These are phyloP conservation scores for Pistacia vera DNA, from an alignment of 345 rosid species.

Conservation along the genomic window DNA sequence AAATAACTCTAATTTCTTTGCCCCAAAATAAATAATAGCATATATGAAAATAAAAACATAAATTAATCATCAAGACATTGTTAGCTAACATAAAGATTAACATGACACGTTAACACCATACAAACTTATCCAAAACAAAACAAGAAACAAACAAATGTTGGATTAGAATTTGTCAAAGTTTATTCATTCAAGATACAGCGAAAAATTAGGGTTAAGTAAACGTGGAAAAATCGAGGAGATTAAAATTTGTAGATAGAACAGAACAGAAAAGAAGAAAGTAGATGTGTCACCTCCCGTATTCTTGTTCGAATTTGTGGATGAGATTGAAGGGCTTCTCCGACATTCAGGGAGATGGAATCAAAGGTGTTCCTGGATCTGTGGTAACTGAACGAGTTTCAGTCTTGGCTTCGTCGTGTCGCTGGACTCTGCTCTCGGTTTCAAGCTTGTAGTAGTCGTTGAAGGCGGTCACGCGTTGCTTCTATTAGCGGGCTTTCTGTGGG, in stretches of 20 bases:
- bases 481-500: slow-evolving; percentile 11
- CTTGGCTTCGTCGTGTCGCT: background rate
- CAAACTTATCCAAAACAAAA: slow-evolving; percentile 15
- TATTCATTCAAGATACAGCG: slow-evolving; percentile 27
- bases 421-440: background rate
- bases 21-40: background rate
- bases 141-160: background rate
- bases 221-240: slow-evolving; percentile 15
- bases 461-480: slow-evolving; percentile 3
- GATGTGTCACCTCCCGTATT: slow-evolving; percentile 40
- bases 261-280: background rate
- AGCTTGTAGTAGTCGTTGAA: slow-evolving; percentile 4
- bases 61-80: background rate
- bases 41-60: background rate
- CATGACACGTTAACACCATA: slow-evolving; percentile 5
- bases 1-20: background rate
- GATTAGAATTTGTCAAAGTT: slow-evolving; percentile 40
- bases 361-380: slow-evolving; percentile 15
- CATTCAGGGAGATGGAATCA: slow-evolving; percentile 35
- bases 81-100: slow-evolving; percentile 7
- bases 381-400: background rate
- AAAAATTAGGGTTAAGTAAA: slow-evolving; percentile 31
- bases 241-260: background rate
- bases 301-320: slow-evolving; percentile 44
- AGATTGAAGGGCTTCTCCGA: slow-evolving; percentile 44